A percentile compares a stretch with the other conserved stretches of the same genome.
Evolutionary conservation across 1,139 yeast genomes (phyloP).

Genomic region (Kurtzmaniella quercitrusa): DNA sequence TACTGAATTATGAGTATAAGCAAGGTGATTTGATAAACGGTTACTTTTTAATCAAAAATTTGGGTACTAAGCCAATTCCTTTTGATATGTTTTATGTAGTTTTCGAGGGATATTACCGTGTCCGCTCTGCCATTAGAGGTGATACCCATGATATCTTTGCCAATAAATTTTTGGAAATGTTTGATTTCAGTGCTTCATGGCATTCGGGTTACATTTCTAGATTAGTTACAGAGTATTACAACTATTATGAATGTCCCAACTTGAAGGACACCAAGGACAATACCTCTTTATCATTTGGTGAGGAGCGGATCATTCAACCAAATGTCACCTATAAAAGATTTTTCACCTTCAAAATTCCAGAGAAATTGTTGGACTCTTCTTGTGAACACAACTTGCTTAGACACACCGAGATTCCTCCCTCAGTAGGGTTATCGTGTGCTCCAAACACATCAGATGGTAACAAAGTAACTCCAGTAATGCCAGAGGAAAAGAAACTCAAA

Average conservation of each 20-base stretch:
- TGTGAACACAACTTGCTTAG: slow-evolving; percentile 31
- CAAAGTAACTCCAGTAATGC: neutral
- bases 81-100: slow-evolving; percentile 42
- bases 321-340: slow-evolving; percentile 31
- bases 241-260: slow-evolving; percentile 14
- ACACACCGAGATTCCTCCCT: slow-evolving; percentile 38
- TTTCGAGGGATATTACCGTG: slow-evolving; percentile 33
- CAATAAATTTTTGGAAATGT: slow-evolving; percentile 37
- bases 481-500: slow-evolving; percentile 9
- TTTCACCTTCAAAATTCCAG: slow-evolving; percentile 41
- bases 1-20: slow-evolving; percentile 31
- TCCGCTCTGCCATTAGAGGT: slow-evolving; percentile 9
- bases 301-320: slow-evolving; percentile 23
- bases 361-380: slow-evolving; percentile 33
- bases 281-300: slow-evolving; percentile 21
- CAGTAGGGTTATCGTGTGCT: slow-evolving; percentile 24
- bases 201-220: slow-evolving; percentile 28
- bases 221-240: slow-evolving; percentile 22
- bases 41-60: slow-evolving; percentile 26
- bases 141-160: slow-evolving; percentile 12
- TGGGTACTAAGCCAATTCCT: slow-evolving; percentile 21
- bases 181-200: slow-evolving; percentile 40
- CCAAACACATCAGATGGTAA: neutral
- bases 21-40: slow-evolving; percentile 43
- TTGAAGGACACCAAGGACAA: slow-evolving; percentile 26